phyloP scores from a whole-genome alignment of 108 stramenopile species.

The Cyclotella baltica region DNA sequence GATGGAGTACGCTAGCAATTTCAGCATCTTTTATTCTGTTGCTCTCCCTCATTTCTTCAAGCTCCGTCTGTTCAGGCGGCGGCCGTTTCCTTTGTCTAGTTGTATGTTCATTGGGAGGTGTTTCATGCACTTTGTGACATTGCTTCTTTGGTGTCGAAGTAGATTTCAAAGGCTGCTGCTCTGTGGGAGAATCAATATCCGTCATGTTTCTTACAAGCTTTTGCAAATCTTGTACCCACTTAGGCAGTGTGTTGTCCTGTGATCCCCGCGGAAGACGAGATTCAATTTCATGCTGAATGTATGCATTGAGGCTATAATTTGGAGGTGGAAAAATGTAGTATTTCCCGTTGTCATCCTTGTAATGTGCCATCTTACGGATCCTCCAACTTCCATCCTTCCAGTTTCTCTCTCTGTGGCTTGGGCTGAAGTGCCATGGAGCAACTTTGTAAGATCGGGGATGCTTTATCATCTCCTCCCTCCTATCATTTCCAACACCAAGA shows the following conservation, averaged over 20 bases:
- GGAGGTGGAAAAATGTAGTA: constrained; percentile 10
- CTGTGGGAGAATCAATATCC: too few species aligned
- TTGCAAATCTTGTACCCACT: background rate
- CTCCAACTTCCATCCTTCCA: constrained; percentile 1
- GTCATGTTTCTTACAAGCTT: too few species aligned
- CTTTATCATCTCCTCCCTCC: too few species aligned
- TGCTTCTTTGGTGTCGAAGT: too few species aligned
- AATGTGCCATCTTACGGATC: background rate
- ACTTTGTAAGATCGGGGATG: background rate
- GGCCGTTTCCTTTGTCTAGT: too few species aligned
- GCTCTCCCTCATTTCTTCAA: too few species aligned
- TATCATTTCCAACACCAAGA: background rate
- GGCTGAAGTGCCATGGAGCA: constrained; percentile 7
- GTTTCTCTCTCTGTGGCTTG: background rate
- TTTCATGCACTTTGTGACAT: too few species aligned
- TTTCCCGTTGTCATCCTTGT: constrained; percentile 15
- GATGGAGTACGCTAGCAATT: too few species aligned
- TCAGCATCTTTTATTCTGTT: too few species aligned
- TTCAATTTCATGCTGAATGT: constrained; percentile 10
- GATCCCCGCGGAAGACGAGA: background rate
- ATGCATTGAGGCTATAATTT: constrained; percentile 7
- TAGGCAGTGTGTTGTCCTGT: background rate
- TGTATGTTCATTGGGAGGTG: too few species aligned
- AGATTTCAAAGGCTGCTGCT: too few species aligned
- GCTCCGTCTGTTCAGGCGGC: too few species aligned